These are phyloP conservation scores for Typha latifolia DNA, from an alignment of 176 grass and related monocot species.

Conservation along the genomic window DNA sequence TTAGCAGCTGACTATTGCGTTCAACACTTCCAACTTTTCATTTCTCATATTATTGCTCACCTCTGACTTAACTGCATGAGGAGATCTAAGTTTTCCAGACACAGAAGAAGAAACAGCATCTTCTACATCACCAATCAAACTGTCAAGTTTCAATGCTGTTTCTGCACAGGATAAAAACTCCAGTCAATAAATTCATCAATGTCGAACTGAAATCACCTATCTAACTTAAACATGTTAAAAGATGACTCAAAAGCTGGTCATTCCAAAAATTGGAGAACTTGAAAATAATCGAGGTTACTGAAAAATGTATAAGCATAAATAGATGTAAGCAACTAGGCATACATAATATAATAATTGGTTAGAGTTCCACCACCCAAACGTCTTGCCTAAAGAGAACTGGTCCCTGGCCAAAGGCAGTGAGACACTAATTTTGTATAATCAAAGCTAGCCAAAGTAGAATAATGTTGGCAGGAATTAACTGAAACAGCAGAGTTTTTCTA, in stretches of 20 bases:
- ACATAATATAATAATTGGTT: too few relatives aligned
- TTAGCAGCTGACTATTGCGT: neutral
- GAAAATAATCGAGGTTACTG: neutral
- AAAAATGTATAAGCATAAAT: neutral
- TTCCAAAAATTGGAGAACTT: neutral
- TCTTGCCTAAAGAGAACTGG: too few relatives aligned
- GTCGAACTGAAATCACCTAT: constrained; percentile 8
- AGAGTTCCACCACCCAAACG: too few relatives aligned
- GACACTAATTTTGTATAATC: too few relatives aligned
- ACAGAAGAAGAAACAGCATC: constrained; percentile 69
- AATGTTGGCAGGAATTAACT: too few relatives aligned
- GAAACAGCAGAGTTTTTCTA: too few relatives aligned
- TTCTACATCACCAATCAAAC: constrained; percentile 81
- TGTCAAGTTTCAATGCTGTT: constrained; percentile 70
- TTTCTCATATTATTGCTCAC: constrained; percentile 32
- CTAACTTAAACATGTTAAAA: neutral
- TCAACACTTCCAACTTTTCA: neutral
- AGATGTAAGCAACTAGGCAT: neutral
- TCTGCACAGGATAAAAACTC: constrained; percentile 53
- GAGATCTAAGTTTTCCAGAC: constrained; percentile 58
- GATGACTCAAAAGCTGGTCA: neutral
- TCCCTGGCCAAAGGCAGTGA: too few relatives aligned
- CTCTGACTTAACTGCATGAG: constrained; percentile 35
- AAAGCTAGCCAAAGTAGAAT: too few relatives aligned
- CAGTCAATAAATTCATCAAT: constrained; percentile 27